phyloP scores from a whole-genome alignment of 164 flowering plant genomes.

The Liquidambar formosana region DNA sequence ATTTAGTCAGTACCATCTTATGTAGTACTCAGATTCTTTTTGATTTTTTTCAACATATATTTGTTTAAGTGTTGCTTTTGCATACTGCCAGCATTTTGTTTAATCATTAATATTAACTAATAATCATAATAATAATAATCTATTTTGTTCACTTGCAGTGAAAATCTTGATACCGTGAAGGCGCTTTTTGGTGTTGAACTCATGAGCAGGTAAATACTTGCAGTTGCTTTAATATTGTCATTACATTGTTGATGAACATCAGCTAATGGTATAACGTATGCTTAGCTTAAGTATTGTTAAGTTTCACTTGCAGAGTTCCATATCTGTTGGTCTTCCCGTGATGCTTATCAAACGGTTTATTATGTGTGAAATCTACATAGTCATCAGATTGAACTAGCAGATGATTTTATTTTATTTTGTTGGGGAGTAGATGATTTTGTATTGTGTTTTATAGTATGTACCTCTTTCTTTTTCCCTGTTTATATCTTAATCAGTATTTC shows the following conservation, averaged over 20 bases:
- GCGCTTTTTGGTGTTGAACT: conserved; percentile 83
- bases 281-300: not conserved
- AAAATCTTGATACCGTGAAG: conserved; percentile 64
- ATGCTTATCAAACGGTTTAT: not conserved
- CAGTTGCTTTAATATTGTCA: not conserved
- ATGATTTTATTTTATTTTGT: not conserved
- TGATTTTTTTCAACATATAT: not conserved
- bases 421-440: too few species aligned
- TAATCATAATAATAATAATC: not conserved
- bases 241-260: not conserved
- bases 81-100: not conserved
- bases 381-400: not conserved
- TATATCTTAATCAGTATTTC: not conserved
- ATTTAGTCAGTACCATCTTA: not conserved
- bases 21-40: not conserved
- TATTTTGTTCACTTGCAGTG: conserved; percentile 50
- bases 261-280: not conserved
- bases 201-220: conserved; percentile 69
- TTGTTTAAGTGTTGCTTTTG: not conserved
- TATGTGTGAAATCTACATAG: not conserved
- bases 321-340: not conserved
- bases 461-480: not conserved
- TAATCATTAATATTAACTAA: not conserved
- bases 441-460: not conserved
- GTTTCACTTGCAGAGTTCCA: not conserved